Evolutionary conservation across 1,284 basidiomycete species (phyloP).

Genomic region (Vanrija humicola): DNA sequence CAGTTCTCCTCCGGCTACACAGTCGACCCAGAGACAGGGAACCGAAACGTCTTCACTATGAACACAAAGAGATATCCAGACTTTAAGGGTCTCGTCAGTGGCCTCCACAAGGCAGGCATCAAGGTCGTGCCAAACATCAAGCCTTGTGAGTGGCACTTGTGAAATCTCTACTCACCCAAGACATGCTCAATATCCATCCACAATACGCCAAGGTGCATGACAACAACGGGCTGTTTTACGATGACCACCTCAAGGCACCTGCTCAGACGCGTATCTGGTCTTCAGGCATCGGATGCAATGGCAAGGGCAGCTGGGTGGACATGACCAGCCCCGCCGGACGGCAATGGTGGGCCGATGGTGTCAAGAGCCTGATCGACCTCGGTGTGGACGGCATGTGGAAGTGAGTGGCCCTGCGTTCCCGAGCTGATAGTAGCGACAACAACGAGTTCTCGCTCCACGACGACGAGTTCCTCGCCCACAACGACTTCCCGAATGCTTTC

Average conservation of each 20-base stretch:
- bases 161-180: conserved; percentile 5
- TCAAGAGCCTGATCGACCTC: conserved; percentile 41
- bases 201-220: conserved; percentile 39
- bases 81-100: conserved; percentile 46
- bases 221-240: conserved; percentile 45
- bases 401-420: conserved; percentile 19
- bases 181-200: conserved; percentile 42
- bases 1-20: conserved; percentile 50
- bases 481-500: conserved; percentile 25
- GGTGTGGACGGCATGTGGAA: conserved; percentile 52
- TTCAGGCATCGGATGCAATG: conserved; percentile 45
- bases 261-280: conserved; percentile 50
- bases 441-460: conserved; percentile 51
- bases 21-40: conserved; percentile 40
- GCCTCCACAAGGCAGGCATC: conserved; percentile 49
- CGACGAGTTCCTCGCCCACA: conserved; percentile 39
- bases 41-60: conserved; percentile 51
- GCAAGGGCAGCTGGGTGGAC: conserved; percentile 50
- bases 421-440: conserved; percentile 41
- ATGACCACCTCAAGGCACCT: conserved; percentile 33
- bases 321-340: conserved; percentile 46
- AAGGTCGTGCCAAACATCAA: conserved; percentile 52
- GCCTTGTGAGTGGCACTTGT: conserved; percentile 29
- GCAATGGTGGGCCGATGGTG: conserved; percentile 51
- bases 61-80: conserved; percentile 50